phyloP scores from a whole-genome alignment of 352 stramenopile species.

The Pythium plurisporium region DNA sequence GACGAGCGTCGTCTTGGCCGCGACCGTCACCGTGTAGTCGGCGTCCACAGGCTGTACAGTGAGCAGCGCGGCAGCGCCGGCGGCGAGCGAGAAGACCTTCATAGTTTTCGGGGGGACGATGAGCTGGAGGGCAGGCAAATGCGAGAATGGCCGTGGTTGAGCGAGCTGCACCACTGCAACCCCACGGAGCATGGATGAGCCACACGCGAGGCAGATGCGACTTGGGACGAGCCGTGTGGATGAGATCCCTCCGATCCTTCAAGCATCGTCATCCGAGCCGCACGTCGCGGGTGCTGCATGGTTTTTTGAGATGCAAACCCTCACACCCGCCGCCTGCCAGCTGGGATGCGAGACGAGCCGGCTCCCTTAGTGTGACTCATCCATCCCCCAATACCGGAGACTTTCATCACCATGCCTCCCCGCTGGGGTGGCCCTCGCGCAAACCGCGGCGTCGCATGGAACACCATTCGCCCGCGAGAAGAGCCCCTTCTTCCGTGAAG shows the following conservation, averaged over 20 bases:
- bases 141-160: not conserved
- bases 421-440: too few relatives aligned
- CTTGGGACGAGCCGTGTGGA: too few relatives aligned
- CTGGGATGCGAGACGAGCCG: not conserved
- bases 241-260: too few relatives aligned
- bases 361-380: not conserved
- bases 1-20: slow-evolving; percentile 17
- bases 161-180: too few relatives aligned
- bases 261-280: too few relatives aligned
- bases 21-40: slow-evolving; percentile 29
- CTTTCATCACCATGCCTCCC: too few relatives aligned
- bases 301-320: too few relatives aligned
- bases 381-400: too few relatives aligned
- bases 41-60: not conserved
- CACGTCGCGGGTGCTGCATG: too few relatives aligned
- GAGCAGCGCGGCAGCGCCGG: slow-evolving; percentile 5
- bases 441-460: not conserved
- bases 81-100: slow-evolving; percentile 10
- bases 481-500: too few relatives aligned
- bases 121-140: not conserved
- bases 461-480: not conserved
- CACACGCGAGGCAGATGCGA: too few relatives aligned
- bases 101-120: not conserved
- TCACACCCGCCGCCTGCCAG: too few relatives aligned
- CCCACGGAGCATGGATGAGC: not conserved